These are phyloP conservation scores for Colletotrichum musae DNA, from an alignment of 2,329 filamentous ascomycete species.

Conservation along the genomic window DNA sequence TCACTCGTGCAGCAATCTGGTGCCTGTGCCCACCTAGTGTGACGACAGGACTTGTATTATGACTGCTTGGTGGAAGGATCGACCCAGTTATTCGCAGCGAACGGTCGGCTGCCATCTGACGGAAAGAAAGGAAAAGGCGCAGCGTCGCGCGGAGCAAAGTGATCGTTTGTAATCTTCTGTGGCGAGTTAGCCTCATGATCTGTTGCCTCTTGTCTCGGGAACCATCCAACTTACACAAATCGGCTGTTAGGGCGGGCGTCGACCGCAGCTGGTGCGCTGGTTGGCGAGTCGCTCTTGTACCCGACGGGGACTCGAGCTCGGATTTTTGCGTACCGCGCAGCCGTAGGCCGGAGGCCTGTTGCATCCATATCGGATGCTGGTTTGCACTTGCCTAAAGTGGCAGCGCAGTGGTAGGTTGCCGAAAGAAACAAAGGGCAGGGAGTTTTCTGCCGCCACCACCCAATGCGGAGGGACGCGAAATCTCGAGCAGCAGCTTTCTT, in stretches of 20 bases:
- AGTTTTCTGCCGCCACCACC: constrained; percentile 14
- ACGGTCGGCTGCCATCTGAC: background rate
- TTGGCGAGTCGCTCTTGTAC: constrained; percentile 11
- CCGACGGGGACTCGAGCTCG: constrained; percentile 4
- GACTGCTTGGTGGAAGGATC: background rate
- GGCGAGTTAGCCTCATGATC: background rate
- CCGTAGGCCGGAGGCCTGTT: background rate
- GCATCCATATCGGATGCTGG: background rate
- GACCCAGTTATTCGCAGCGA: background rate
- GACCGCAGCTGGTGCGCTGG: constrained; percentile 15
- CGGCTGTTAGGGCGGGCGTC: background rate
- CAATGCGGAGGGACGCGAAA: constrained; percentile 6
- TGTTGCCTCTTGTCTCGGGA: background rate
- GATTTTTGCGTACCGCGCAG: background rate
- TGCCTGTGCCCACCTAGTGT: constrained; percentile 11
- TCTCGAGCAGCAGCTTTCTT: background rate
- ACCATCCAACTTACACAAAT: constrained; percentile 26
- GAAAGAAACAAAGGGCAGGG: constrained; percentile 1
- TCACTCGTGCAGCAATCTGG: background rate
- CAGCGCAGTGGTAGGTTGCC: background rate
- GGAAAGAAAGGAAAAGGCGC: constrained; percentile 15
- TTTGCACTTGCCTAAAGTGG: background rate
- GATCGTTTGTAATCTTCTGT: constrained; percentile 21
- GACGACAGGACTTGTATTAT: constrained; percentile 30
- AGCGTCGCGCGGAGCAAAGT: constrained; percentile 14